Evolutionary conservation across 495 filamentous ascomycete species (phyloP), one percentile per base, ranked within the genome.

Genomic region (Choiromyces venosus): DNA sequence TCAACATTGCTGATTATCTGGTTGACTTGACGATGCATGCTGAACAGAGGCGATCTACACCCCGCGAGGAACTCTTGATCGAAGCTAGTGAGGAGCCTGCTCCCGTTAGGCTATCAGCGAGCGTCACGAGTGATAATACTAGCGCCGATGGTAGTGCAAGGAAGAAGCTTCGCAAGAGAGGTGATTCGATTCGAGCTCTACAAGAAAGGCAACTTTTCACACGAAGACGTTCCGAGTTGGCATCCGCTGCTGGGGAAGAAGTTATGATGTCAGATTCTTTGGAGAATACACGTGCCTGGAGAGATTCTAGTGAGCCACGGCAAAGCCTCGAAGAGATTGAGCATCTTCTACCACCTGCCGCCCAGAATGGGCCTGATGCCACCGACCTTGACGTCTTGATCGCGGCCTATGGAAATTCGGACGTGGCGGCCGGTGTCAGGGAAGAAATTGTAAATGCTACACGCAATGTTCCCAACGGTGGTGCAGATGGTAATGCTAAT

Each of bases 1-100:
- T 99, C 87, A 99, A 99, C 76, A 98, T 99, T 81, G 95, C 95
- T 1, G 95, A 99, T 79, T 99, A 97, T 77, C 87, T 99, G 9
- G 93, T 99, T 65, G 95, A 99, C 82, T 85, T 99, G 29, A 97
- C 95, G 0, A 97, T 99, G 93, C 95, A 99, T 82, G 93, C 92
- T 40, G 81, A 84, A 38, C 77, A 77, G 33, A 72, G 79, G 33
- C 74, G 79, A 33, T 67, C 79, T 4, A n/a, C 39, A 25, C 40
- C 69, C 36, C 68, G 72, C 10, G 74, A 80, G 12, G 79, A 81
- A 33, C 61, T 68, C 33, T 67, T 44, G 9, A 38, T 71, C 14
- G 72, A 61, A 19, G 71, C 71, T 40, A 72, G 65, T 37, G 46
- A 70, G 42, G 76, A 74, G 66, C 68, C 70, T n/a, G 40, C 70